Evolutionary conservation across 2,329 filamentous ascomycete genomes (phyloP).

Genomic region (Pyrenophora tritici-repentis): DNA sequence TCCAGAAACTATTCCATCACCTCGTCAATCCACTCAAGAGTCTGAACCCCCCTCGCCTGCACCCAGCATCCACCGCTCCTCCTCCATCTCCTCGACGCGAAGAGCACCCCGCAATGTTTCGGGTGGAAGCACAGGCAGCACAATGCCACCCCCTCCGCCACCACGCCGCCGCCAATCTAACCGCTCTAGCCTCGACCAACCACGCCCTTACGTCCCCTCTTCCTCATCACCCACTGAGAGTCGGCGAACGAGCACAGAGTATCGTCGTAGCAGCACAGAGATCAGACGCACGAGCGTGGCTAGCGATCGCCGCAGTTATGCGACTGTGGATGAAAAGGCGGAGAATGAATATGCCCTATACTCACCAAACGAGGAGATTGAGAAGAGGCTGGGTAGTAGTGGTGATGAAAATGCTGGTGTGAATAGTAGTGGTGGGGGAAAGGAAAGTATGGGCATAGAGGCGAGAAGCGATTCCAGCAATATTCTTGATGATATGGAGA

Average conservation of each 20-base stretch:
- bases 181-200: constrained; percentile 40
- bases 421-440: background rate
- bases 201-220: constrained; percentile 24
- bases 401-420: background rate
- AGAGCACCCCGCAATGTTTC: constrained; percentile 32
- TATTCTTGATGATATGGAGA: constrained; percentile 48
- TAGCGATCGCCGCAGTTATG: constrained; percentile 39
- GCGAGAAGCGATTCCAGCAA: constrained; percentile 28
- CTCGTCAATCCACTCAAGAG: constrained; percentile 33
- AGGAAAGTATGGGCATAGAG: background rate
- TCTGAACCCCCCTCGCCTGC: constrained; percentile 29
- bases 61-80: constrained; percentile 28
- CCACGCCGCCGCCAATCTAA: constrained; percentile 42
- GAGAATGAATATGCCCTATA: constrained; percentile 32
- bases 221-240: constrained; percentile 33
- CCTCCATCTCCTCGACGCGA: constrained; percentile 36
- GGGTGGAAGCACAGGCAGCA: constrained; percentile 26
- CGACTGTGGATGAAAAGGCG: constrained; percentile 20
- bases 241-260: constrained; percentile 35
- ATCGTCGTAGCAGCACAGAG: constrained; percentile 35
- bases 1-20: constrained; percentile 22
- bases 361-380: constrained; percentile 34
- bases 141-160: constrained; percentile 39
- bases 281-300: constrained; percentile 40
- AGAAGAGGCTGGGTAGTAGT: constrained; percentile 18